Evolutionary conservation across 2,329 filamentous ascomycete genomes (phyloP), one percentile per base, ranked within the genome.

Genomic region (Exophiala bonariae): DNA sequence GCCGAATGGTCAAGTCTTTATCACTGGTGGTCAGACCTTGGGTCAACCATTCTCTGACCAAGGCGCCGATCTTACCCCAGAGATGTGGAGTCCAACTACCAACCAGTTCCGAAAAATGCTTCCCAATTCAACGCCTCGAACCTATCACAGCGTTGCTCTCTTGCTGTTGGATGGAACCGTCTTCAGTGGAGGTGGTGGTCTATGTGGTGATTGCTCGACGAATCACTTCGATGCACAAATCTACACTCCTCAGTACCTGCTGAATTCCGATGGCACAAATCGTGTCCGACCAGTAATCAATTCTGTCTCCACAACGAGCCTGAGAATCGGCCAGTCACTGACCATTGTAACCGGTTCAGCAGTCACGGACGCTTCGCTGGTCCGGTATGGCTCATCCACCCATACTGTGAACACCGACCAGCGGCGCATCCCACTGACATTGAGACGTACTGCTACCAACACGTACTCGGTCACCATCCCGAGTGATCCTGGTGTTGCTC

Each of bases 351-450:
- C 23, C 23, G 23, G 23, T 11, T 26, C 23, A 6, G 23, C 23
- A 6, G 23, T 26, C 23, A 26, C 23, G 6, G 6, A 6, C 23
- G 23, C 23, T 6, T 66, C 71, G 0, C 59, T 82, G 11, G 61
- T 83, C 20, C 68, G 79, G 4, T 69, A 72, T 36, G 73, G 77
- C 1, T 71, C 68, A 3, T 65, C 66, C 3, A 82, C 80, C 0
- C 79, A 82, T 59, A 73, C 76, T 1, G 70, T 81, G 38, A 78
- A 83, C 55, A 82, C 74, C 0, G 80, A 83, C 59, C 78, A 82
- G 64, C 63, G 80, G 17, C 71, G 79, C 7, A 67, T 82, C 38
- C 66, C 74, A 11, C 61, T 80, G 17, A 26, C 23, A 11, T 11
- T 26, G 23, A 26, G 23, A 11, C 6, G 6, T 26, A 26, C 23